Evolutionary conservation across 148 eudicot species (phyloP).

Genomic region (Vaccinium myrtillus): DNA sequence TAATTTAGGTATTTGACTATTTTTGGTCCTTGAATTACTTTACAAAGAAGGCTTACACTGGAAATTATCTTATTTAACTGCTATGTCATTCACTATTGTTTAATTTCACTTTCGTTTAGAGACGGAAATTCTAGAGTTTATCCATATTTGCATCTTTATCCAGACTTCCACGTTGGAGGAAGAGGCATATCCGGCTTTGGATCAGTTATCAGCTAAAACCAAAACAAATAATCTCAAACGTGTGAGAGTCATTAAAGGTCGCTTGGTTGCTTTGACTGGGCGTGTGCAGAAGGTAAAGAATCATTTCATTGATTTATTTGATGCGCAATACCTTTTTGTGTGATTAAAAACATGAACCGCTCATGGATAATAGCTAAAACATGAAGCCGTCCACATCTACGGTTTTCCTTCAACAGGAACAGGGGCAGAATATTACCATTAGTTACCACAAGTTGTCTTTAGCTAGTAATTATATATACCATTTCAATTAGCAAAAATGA

Average conservation of each 20-base stretch:
- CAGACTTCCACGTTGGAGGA: slow-evolving; percentile 34
- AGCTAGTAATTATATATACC: background rate
- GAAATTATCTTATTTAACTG: background rate
- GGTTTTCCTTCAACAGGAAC: background rate
- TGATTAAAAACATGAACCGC: background rate
- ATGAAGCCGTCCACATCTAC: background rate
- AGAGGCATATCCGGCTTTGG: slow-evolving; percentile 52
- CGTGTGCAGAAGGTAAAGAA: slow-evolving; percentile 43
- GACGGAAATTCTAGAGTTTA: background rate
- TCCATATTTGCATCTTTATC: background rate
- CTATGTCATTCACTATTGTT: background rate
- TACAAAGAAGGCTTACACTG: background rate
- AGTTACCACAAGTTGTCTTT: background rate
- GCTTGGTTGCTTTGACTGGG: slow-evolving; percentile 41
- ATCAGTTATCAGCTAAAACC: slow-evolving; percentile 38
- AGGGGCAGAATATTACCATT: background rate
- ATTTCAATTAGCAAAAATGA: background rate
- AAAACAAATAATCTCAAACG: slow-evolving; percentile 45
- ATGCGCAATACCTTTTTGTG: no score
- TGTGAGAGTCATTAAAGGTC: slow-evolving; percentile 49
- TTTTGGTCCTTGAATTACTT: background rate
- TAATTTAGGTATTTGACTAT: background rate
- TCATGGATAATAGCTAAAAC: background rate
- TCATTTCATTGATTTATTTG: background rate
- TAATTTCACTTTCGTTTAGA: background rate